phyloP scores from a whole-genome alignment of 2,329 filamentous ascomycete genomes.

The Fusarium austroafricanum region DNA sequence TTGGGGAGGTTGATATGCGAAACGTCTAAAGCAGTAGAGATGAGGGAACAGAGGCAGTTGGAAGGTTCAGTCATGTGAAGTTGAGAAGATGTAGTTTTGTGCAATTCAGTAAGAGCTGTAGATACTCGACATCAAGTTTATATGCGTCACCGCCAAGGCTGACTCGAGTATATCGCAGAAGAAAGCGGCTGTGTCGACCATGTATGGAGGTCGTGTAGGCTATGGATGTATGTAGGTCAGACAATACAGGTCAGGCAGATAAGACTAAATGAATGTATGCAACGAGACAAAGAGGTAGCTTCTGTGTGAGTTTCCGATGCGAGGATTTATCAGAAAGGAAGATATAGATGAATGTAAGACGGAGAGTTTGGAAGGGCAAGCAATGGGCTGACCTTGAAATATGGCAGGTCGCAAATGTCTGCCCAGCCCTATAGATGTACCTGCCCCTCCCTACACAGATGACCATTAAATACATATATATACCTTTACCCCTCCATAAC shows the following conservation, averaged over 20 bases:
- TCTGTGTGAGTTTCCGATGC: not conserved
- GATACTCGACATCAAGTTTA: not conserved
- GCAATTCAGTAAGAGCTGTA: not conserved
- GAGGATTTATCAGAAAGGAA: not conserved
- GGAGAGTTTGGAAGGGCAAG: conserved; percentile 1
- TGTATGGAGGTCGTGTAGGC: not conserved
- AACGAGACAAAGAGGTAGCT: not conserved
- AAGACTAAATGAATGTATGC: not conserved
- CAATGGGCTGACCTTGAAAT: conserved; percentile 22
- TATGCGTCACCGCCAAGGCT: conserved; percentile 13
- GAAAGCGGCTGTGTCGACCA: conserved; percentile 8
- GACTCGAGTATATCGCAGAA: conserved; percentile 5
- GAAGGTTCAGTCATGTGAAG: not conserved
- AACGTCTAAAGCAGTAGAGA: not conserved
- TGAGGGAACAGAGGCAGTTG: not conserved
- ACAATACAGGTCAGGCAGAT: not conserved
- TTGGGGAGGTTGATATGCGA: not conserved
- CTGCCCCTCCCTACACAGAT: not conserved
- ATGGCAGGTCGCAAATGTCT: not conserved
- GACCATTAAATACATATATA: not conserved
- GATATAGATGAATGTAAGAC: conserved; percentile 11
- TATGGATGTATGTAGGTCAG: not conserved
- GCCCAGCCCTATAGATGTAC: conserved; percentile 19
- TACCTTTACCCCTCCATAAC: conserved; percentile 8
- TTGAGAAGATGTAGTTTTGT: not conserved